Conservation (phyloP, 2,329 filamentous ascomycete species). For the Trichoderma koningiopsis region DNA sequence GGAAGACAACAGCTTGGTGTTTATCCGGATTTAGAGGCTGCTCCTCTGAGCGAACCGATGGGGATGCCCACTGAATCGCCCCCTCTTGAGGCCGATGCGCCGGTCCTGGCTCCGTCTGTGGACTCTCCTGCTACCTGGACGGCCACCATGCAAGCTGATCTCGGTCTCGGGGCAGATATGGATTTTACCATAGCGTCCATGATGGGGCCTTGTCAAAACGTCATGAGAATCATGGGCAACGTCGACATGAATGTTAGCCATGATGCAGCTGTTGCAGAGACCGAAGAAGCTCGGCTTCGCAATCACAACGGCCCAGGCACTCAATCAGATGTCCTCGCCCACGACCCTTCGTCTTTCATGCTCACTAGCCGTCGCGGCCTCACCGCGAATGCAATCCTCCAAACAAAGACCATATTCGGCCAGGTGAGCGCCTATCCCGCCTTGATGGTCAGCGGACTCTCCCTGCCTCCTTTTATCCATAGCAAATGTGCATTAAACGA, state of each 20-base stretch:
- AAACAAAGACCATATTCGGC: slow-evolving; percentile 28
- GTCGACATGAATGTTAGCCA: background rate
- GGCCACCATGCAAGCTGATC: background rate
- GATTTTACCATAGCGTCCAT: background rate
- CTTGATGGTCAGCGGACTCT: slow-evolving; percentile 28
- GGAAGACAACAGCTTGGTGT: background rate
- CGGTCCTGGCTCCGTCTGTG: background rate
- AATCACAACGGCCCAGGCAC: background rate
- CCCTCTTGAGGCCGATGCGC: background rate
- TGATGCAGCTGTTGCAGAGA: background rate
- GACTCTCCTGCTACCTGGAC: background rate
- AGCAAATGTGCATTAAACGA: slow-evolving; percentile 26
- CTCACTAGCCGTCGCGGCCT: slow-evolving; percentile 24
- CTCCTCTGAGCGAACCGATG: background rate
- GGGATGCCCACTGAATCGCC: background rate
- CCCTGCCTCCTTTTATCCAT: slow-evolving; percentile 31
- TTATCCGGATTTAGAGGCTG: background rate
- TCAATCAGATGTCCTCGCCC: background rate
- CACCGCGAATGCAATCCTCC: slow-evolving; percentile 14
- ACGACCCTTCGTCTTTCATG: slow-evolving; percentile 9
- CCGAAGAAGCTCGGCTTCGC: background rate
- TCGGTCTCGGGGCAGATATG: background rate
- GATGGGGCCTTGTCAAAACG: slow-evolving; percentile 4
- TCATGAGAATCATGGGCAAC: background rate
- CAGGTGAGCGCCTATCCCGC: slow-evolving; percentile 29